Conservation (phyloP, 1,284 basidiomycete species). For the Ustilago shanxiensis region DNA sequence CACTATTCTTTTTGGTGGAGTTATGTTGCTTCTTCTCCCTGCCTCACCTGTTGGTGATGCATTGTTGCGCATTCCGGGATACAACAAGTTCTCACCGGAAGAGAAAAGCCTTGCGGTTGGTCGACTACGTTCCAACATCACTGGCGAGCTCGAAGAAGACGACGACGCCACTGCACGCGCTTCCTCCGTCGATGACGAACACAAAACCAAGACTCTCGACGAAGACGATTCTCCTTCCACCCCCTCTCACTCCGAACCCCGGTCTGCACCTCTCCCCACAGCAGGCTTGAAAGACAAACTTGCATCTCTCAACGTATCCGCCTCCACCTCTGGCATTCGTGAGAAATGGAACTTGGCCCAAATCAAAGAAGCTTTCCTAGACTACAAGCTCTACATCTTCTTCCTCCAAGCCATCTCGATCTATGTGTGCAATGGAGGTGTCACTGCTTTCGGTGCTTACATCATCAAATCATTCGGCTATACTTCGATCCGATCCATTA, state of each 20-base stretch:
- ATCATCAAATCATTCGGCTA: conserved; percentile 73
- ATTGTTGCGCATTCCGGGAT: conserved; percentile 46
- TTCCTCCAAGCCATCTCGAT: conserved; percentile 71
- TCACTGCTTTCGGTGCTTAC: conserved; percentile 72
- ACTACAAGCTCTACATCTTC: conserved; percentile 73
- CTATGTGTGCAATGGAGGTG: conserved; percentile 71
- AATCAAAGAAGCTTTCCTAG: conserved; percentile 71
- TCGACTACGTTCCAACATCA: conserved; percentile 69
- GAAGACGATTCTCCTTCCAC: conserved; percentile 11
- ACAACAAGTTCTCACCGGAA: conserved; percentile 53
- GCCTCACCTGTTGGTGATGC: conserved; percentile 70
- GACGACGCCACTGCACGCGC: conserved; percentile 34
- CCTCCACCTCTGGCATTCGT: conserved; percentile 39
- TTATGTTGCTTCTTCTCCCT: conserved; percentile 72
- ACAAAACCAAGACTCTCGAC: conserved; percentile 19
- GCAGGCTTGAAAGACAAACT: conserved; percentile 36
- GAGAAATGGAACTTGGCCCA: conserved; percentile 70
- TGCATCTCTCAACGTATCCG: conserved; percentile 43
- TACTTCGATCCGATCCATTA: conserved; percentile 71
- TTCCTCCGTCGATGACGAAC: conserved; percentile 14
- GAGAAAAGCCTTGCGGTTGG: conserved; percentile 66
- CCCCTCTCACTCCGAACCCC: background rate
- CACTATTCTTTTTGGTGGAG: conserved; percentile 72
- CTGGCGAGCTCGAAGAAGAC: conserved; percentile 69
- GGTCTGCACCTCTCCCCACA: conserved; percentile 23